Evolutionary conservation across 176 grass and related monocot genomes (phyloP), one percentile per base, ranked within the genome.

Genomic region (Chloris gayana): DNA sequence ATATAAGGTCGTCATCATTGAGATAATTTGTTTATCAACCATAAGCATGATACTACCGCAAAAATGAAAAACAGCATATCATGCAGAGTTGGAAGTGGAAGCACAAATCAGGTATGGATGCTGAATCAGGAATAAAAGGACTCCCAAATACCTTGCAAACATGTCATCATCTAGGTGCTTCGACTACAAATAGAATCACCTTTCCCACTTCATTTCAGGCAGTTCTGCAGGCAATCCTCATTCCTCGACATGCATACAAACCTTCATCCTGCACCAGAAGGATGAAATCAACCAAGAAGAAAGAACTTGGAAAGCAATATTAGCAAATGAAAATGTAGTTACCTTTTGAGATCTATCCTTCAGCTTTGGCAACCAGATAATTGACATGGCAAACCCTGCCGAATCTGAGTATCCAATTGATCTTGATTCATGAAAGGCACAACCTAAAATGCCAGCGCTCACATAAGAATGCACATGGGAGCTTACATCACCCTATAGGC

Each of bases 81-180:
- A 60, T 9, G 25, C 37, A 62, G 21, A 6, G 27, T 4, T 64
- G 8, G 33, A 47, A 26, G 27, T 35, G 58, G n/a, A 44, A 27
- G 15, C 33, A 59, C 3, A 11, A 24, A 35, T 18, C 27, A 77
- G 38, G 46, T 49, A 60, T 74, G 21, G 61, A 13, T 60, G 32
- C 18, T n/a, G 68, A 34, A 61, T 50, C 18, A 24, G 68, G 14
- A 41, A 31, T 68, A 24, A 7, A 81, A 7, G 57, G 15, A 38
- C n/a, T n/a, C n/a, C n/a, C n/a, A 45, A 25, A 18, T 64, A 53
- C 18, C 5, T 24, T 22, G 37, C 70, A 75, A 75, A 17, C 14
- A 59, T 86, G 35, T 17, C 31, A 45, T 74, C 60, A 29, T 67
- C 25, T 67, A 65, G 27, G 29, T 26, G 71, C 9, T 25, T 38